These are phyloP conservation scores for Pulveroboletus sp. DNA, from an alignment of 768 basidiomycete species.

Conservation along the genomic window DNA sequence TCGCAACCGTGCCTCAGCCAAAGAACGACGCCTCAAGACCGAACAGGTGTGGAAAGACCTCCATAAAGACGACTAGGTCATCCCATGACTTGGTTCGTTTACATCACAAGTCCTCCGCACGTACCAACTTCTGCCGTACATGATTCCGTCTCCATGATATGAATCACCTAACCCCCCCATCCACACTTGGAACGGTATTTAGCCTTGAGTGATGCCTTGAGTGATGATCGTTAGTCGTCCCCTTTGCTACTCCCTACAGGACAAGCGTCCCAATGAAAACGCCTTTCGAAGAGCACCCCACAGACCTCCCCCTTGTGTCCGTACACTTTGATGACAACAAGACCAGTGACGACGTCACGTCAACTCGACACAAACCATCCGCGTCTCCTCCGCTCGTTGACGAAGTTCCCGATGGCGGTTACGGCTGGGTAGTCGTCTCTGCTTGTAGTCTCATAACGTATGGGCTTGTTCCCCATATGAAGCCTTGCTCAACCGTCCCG, in stretches of 20 bases:
- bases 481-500: background rate
- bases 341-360: background rate
- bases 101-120: background rate
- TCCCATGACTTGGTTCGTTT: background rate
- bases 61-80: slow-evolving; percentile 40
- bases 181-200: background rate
- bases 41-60: slow-evolving; percentile 63
- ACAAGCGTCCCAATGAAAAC: background rate
- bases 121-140: background rate
- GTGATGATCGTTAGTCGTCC: background rate
- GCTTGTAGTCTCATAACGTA: slow-evolving; percentile 29
- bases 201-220: background rate
- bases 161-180: too few relatives aligned
- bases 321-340: background rate
- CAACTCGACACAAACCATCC: background rate
- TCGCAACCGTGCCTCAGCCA: slow-evolving; percentile 58
- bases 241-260: background rate
- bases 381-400: background rate
- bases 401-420: slow-evolving; percentile 29
- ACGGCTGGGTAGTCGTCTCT: slow-evolving; percentile 32
- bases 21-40: slow-evolving; percentile 49
- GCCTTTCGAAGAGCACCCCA: background rate
- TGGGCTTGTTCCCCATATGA: background rate
- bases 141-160: background rate
- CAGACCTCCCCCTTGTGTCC: background rate